A percentile compares a stretch with the other conserved stretches of the same genome.
Evolutionary conservation across 495 filamentous ascomycete genomes (phyloP).

Genomic region (Talaromyces proteolyticus): DNA sequence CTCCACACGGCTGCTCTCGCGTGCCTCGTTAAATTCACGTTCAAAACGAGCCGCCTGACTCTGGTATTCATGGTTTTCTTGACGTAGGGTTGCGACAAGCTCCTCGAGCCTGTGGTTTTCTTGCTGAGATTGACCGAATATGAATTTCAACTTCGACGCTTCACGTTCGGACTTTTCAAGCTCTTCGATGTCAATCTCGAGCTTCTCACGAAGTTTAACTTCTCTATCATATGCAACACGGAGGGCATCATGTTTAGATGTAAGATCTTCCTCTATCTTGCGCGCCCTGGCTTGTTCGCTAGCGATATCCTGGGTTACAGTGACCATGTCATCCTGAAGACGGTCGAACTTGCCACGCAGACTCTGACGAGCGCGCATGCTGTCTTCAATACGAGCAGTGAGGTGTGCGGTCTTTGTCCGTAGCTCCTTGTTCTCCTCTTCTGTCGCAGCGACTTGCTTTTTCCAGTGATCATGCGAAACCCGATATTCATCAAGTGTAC

Average conservation of each 20-base stretch:
- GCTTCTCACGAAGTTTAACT: conserved; percentile 65
- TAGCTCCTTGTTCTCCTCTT: conserved; percentile 52
- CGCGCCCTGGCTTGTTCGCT: conserved; percentile 72
- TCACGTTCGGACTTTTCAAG: conserved; percentile 73
- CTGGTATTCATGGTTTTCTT: conserved; percentile 62
- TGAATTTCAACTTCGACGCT: conserved; percentile 48
- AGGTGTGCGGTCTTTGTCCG: conserved; percentile 62
- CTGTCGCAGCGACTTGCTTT: conserved; percentile 44
- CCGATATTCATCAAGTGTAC: conserved; percentile 57
- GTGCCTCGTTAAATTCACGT: conserved; percentile 76
- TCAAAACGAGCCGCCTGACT: conserved; percentile 60
- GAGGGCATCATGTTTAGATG: conserved; percentile 71
- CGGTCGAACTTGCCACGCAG: conserved; percentile 75
- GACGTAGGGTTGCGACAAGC: conserved; percentile 55
- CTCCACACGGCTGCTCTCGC: conserved; percentile 68
- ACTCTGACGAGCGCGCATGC: conserved; percentile 66
- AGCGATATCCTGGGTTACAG: conserved; percentile 67
- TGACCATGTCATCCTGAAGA: conserved; percentile 79
- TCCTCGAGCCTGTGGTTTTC: conserved; percentile 57
- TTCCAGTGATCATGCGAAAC: conserved; percentile 47
- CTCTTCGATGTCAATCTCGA: conserved; percentile 72
- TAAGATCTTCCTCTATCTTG: conserved; percentile 66
- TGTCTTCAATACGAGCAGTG: conserved; percentile 76
- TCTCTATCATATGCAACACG: conserved; percentile 73
- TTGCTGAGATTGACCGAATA: conserved; percentile 48